Evolutionary conservation across 371 early-diverging fungal genomes (phyloP), one percentile per base, ranked within the genome.

Genomic region (Umbelopsis sp.): DNA sequence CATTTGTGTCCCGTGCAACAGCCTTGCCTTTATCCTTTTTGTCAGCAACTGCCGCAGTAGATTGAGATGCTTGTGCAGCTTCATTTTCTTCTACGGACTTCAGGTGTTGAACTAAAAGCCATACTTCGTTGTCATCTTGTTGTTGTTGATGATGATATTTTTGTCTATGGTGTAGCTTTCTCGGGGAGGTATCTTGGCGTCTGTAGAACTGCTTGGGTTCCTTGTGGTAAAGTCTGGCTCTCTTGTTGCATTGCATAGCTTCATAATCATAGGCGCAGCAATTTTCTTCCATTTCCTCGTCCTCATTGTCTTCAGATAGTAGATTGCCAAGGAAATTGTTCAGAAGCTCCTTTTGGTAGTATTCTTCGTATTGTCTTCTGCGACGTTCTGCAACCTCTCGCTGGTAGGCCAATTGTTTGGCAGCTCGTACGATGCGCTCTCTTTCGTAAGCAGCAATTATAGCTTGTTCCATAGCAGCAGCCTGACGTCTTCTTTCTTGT

Each of bases 381-480:
- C 57, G 25, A 14, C 57, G 57, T 16, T 57, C 57, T 35, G 57
- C 57, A 29, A 57, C 4, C n/a, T 57, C 35, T 18, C n/a, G 29
- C 29, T 29, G 32, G 35, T 57, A 57, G 32, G 37, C 57, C 7
- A 35, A 25, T 35, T 57, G 32, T 14, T 18, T 29, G 18, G 35
- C 35, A 57, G 37, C 57, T 18, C 57, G 57, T 11, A 35, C n/a
- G 12, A 35, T 35, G 29, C 35, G 57, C 18, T 57, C 57, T 57
- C 57, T 57, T 57, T 57, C 57, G n/a, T 57, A 57, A 16, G 57
- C 57, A 35, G 57, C 57, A 35, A 57, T 57, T 4, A 52, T 18
- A 18, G 57, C 57, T 29, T 57, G 57, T 12, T 57, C 10, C 18
- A 57, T 18, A 18, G 35, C 29, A 12, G 57, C 57, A 14, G 57